Evolutionary conservation across 768 basidiomycete genomes (phyloP).

Genomic region (Boletus eberwhitei): DNA sequence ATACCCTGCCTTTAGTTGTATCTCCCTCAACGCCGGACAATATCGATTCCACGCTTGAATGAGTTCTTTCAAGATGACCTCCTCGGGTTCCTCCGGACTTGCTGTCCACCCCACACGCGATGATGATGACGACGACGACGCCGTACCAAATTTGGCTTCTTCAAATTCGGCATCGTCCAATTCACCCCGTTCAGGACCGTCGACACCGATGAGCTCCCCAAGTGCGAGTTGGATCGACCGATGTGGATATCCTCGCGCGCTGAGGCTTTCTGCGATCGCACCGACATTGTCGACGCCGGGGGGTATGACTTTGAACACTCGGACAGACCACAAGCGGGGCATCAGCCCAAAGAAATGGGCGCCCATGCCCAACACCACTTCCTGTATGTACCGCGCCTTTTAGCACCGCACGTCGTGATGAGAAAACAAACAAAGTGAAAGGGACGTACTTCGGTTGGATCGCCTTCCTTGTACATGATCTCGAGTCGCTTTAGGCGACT

Average conservation of each 20-base stretch:
- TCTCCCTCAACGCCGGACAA: slow-evolving; percentile 37
- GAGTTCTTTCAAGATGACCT: slow-evolving; percentile 31
- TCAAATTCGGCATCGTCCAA: slow-evolving; percentile 23
- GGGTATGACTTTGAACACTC: slow-evolving; percentile 34
- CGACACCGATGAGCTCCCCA: slow-evolving; percentile 7
- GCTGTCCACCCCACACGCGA: background rate
- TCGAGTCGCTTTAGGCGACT: slow-evolving; percentile 35
- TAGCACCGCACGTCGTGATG: background rate
- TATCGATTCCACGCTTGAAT: slow-evolving; percentile 44
- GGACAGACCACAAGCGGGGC: slow-evolving; percentile 36
- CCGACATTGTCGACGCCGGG: slow-evolving; percentile 9
- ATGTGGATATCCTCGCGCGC: slow-evolving; percentile 10
- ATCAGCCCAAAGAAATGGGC: slow-evolving; percentile 40
- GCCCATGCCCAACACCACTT: slow-evolving; percentile 41
- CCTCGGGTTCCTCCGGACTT: slow-evolving; percentile 20
- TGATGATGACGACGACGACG: background rate
- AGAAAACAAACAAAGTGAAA: background rate
- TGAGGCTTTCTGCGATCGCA: slow-evolving; percentile 1
- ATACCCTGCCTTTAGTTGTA: slow-evolving; percentile 40
- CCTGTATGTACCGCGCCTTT: slow-evolving; percentile 16
- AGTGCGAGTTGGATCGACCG: slow-evolving; percentile 9
- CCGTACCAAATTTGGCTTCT: slow-evolving; percentile 6
- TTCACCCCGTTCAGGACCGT: slow-evolving; percentile 15
- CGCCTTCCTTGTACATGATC: slow-evolving; percentile 37
- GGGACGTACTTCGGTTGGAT: slow-evolving; percentile 40